Conservation (phyloP, 306 rosid genomes). For the Pyrus pyrifolia region DNA sequence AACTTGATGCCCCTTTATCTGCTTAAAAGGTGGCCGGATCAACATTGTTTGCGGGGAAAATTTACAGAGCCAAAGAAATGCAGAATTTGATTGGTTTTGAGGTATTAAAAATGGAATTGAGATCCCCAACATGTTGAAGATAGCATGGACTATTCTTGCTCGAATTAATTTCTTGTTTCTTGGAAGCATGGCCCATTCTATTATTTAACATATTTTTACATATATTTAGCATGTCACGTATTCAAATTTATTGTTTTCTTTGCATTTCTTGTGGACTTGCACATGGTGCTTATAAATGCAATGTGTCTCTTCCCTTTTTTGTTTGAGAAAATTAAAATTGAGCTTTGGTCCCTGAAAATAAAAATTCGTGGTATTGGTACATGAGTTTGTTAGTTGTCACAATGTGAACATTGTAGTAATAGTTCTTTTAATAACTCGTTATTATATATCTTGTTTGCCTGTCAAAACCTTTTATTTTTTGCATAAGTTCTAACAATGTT, state of each 20-base stretch:
- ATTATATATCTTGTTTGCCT: too few species aligned
- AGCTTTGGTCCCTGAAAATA: neutral
- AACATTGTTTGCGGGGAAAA: neutral
- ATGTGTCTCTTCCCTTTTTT: neutral
- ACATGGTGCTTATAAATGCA: constrained; percentile 8
- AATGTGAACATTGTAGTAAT: neutral
- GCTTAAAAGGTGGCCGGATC: neutral
- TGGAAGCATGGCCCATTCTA: constrained; percentile 2
- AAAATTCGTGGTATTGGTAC: too few species aligned
- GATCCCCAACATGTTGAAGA: neutral
- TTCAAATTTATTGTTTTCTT: neutral
- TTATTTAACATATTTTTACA: neutral
- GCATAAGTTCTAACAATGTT: neutral
- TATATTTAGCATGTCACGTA: neutral
- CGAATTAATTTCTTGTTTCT: neutral
- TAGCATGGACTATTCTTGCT: neutral
- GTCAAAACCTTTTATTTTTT: too few species aligned
- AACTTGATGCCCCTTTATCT: neutral
- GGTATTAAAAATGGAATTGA: neutral
- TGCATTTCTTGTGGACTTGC: constrained; percentile 7
- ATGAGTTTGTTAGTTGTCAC: too few species aligned
- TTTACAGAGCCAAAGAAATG: neutral
- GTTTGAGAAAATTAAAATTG: neutral
- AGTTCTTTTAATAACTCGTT: neutral
- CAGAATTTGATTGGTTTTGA: neutral